phyloP scores from a whole-genome alignment of 2,329 filamentous ascomycete genomes.

The Pseudofabraea citricarpa region DNA sequence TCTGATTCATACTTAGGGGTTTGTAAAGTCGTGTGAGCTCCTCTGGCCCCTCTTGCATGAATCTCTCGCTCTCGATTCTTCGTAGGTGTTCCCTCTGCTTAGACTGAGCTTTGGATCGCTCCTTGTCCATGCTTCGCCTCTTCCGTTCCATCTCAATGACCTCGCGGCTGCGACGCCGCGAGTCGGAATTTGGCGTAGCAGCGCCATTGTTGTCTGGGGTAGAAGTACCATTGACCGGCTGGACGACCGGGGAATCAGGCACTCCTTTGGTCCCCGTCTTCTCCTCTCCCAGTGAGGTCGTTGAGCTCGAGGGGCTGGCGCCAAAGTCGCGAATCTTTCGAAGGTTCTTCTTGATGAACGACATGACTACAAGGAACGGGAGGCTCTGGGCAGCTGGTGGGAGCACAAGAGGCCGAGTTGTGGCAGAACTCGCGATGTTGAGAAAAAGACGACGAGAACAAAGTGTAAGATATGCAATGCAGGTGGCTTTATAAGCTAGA shows the following conservation, averaged over 20 bases:
- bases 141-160: conserved; percentile 14
- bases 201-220: conserved; percentile 3
- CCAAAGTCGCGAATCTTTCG: conserved; percentile 17
- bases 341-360: conserved; percentile 24
- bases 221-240: conserved; percentile 5
- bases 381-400: not conserved
- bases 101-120: conserved; percentile 17
- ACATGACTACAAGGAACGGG: conserved; percentile 23
- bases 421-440: not conserved
- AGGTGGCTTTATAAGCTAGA: not conserved
- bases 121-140: conserved; percentile 21
- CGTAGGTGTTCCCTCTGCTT: conserved; percentile 22
- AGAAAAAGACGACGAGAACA: not conserved
- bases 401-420: not conserved
- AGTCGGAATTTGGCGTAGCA: conserved; percentile 4
- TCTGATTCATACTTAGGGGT: conserved; percentile 29
- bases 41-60: conserved; percentile 21
- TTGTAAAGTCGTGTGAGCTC: conserved; percentile 25
- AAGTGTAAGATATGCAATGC: not conserved
- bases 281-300: conserved; percentile 3
- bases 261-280: not conserved
- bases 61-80: conserved; percentile 25
- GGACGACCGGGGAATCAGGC: not conserved
- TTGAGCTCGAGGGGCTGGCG: conserved; percentile 3
- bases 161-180: conserved; percentile 18